Base-by-base conservation (phyloP, 2,329 filamentous ascomycete species). In the Hypoxylon sp. region DNA sequence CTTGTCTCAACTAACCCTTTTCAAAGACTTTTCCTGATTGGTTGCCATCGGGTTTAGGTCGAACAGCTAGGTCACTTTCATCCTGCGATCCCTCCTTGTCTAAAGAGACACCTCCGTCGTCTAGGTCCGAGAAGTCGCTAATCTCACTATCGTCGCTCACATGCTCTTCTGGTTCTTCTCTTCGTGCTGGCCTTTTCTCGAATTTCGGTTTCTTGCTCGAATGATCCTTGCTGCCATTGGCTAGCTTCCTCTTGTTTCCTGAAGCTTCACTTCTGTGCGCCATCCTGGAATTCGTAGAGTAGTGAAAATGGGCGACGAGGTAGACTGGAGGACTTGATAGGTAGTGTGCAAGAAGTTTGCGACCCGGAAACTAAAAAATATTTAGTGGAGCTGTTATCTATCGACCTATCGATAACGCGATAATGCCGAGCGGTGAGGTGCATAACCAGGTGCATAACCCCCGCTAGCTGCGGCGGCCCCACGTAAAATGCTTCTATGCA, bases 161-260 rank as follows among this genome's bases (percentile, higher is more conserved):
- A 50, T 76, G 76, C 15, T 79, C 77, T 28, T 77, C 78, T 48
- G 79, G 77, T 56, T 72, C 72, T 30, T 80, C 76, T 62, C 79
- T 78, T 20, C 77, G 76, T 55, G 77, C 63, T 69, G 71, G 70
- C 71, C 65, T 70, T 66, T 74, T 75, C 61, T 68, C 80, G 76
- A 64, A 76, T 71, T 68, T 77, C 52, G 65, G 71, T 64, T 73
- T 75, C 70, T 73, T 78, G 70, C 65, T 78, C 60, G 59, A 74
- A 63, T 69, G 57, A 41, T 76, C 77, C 74, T 89, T 89, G 48
- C 74, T 79, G 46, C 79, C 76, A 74, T 84, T 87, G 34, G 79
- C 76, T 32, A 81, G 80, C 77, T 89, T 90, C 68, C 87, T 80
- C 78, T 90, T 90, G 63, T 78, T 81, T 52, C 83, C 84, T 34